Evolutionary conservation across 129 eudicot species (phyloP).

Genomic region (Apium graveolens): DNA sequence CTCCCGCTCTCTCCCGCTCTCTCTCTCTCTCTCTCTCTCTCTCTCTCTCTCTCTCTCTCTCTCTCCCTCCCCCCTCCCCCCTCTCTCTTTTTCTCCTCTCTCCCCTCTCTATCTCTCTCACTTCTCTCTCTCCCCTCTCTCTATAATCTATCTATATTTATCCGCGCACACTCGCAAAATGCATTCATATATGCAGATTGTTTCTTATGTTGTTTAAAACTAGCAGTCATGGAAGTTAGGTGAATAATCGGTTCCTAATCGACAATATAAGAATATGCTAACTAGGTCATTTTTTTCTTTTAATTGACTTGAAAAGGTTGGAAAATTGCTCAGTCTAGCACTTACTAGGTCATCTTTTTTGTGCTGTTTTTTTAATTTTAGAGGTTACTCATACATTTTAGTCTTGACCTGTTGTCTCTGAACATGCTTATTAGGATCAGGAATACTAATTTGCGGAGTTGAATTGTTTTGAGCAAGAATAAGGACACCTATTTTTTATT

Average conservation of each 20-base stretch:
- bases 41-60: background rate
- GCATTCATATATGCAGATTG: background rate
- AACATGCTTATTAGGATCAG: background rate
- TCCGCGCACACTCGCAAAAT: too few relatives aligned
- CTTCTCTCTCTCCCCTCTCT: too few relatives aligned
- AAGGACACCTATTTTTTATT: background rate
- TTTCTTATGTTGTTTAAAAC: background rate
- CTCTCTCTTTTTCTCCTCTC: background rate
- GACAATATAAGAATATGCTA: background rate
- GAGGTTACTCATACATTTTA: background rate
- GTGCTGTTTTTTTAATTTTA: background rate
- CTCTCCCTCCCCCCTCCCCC: background rate
- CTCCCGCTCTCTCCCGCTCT: background rate
- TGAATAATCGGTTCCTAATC: background rate
- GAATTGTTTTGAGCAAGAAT: background rate
- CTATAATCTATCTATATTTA: too few relatives aligned
- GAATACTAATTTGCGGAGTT: background rate
- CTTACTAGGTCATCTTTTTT: background rate
- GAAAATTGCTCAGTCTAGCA: background rate
- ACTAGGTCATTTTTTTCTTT: background rate
- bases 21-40: too few relatives aligned
- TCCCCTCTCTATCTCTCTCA: background rate
- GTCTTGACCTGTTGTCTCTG: background rate
- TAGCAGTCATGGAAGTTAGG: background rate
- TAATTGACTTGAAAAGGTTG: background rate